phyloP scores from a whole-genome alignment of 805 yeast genomes.

The Yarrowia yakushimensis region DNA sequence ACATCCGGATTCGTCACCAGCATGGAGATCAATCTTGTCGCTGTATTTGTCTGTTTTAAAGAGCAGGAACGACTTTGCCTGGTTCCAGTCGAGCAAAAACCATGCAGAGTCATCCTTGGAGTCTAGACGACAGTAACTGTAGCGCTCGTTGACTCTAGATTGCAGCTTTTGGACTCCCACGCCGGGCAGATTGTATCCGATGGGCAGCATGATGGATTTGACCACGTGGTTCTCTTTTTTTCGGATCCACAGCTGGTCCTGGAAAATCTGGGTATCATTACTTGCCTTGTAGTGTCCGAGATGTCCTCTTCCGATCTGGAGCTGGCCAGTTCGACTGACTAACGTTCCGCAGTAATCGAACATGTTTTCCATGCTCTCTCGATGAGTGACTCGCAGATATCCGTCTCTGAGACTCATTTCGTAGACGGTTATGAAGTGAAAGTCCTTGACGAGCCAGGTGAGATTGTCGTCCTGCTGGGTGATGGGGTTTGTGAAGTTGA shows the following conservation, averaged over 20 bases:
- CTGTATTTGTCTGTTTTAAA: conserved; percentile 13
- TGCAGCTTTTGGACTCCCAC: conserved; percentile 2
- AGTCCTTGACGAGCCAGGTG: conserved; percentile 5
- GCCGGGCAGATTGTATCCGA: neutral
- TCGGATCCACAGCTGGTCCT: conserved; percentile 2
- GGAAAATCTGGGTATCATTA: neutral
- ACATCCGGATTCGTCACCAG: neutral
- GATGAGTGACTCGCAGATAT: neutral
- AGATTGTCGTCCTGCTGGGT: neutral
- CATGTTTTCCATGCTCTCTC: neutral
- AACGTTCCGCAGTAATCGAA: neutral
- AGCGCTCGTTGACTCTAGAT: neutral
- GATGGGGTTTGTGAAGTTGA: conserved; percentile 14
- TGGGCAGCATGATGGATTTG: neutral
- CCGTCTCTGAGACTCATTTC: conserved; percentile 6
- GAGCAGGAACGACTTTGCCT: neutral
- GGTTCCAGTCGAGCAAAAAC: conserved; percentile 10
- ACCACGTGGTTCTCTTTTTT: neutral
- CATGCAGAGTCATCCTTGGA: conserved; percentile 5
- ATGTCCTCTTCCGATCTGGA: conserved; percentile 2
- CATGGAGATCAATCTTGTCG: neutral
- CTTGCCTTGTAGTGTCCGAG: neutral
- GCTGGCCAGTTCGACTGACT: neutral
- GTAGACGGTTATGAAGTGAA: neutral
- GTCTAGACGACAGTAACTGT: neutral